A percentile compares a stretch with the other conserved stretches of the same genome.
Evolutionary conservation across 139 green algal genomes (phyloP).

Genomic region (Tetraselmis chui): DNA sequence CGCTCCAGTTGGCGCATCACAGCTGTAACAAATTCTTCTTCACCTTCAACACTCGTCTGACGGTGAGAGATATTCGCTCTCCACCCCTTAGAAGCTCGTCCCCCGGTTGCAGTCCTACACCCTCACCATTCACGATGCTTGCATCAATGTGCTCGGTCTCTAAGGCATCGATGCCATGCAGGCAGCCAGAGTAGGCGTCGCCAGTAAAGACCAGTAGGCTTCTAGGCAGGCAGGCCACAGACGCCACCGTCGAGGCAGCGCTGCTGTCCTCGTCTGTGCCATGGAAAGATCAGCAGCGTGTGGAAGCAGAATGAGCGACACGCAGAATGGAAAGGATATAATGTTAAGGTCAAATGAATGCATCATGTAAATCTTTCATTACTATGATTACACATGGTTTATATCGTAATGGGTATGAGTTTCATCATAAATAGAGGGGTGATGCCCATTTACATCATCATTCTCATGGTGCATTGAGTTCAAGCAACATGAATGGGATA

Average conservation of each 20-base stretch:
- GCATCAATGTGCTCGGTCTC: conserved; percentile 4
- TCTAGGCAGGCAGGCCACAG: conserved; percentile 22
- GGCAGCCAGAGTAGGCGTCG: conserved; percentile 41
- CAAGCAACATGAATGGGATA: no score
- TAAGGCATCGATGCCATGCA: conserved; percentile 57
- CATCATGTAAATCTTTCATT: background rate
- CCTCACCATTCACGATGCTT: background rate
- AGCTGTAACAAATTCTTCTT: conserved; percentile 13
- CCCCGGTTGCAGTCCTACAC: background rate
- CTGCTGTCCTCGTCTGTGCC: no score
- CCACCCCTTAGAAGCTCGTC: conserved; percentile 9
- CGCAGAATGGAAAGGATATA: no score
- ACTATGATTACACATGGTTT: background rate
- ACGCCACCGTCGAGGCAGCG: no score
- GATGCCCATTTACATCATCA: no score
- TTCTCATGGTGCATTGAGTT: no score
- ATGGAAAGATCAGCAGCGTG: conserved; percentile 3
- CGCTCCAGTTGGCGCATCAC: no score
- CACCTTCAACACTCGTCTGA: conserved; percentile 27
- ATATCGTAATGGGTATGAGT: background rate
- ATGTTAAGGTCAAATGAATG: no score
- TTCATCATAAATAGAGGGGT: background rate
- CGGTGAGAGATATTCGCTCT: conserved; percentile 41
- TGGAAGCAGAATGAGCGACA: no score
- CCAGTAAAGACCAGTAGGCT: conserved; percentile 51